Base-by-base conservation (phyloP, 352 stramenopile species). In the Phytophthora brassicae region DNA sequence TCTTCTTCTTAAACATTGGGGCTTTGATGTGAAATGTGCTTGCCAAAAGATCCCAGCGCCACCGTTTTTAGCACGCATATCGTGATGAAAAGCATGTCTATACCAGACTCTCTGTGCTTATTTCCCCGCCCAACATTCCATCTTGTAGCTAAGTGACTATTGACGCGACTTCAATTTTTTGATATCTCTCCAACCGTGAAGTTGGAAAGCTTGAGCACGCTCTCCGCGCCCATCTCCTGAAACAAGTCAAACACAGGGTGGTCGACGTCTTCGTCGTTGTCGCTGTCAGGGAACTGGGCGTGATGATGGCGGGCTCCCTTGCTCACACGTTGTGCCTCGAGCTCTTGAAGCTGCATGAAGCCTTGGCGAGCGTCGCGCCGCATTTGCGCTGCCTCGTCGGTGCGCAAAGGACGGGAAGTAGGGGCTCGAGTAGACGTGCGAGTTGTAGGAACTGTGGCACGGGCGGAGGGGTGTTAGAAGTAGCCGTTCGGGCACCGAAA, bases 171-270 rank as follows among this genome's bases (percentile, higher is more conserved):
- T 7, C 26, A 51, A 1, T 26, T 1, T 6, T n/a, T 31, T 4
- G 26, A 31, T n/a, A 51, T 51, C 44, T 49, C 43, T 14, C 11
- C 23, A 3, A 33, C 22, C 44, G 44, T 41, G 24, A 51, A 51
- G 24, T 51, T 51, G 14, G 22, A 36, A 7, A 51, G 28, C 16
- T 38, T 36, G 14, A 51, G 44, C 14, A 51, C 44, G 24, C 44
- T 29, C 1, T 51, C 44, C 5, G 13, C 9, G 2, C 26, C 24
- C 4, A 51, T 39, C 0, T 22, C 24, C 16, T 19, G 44, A 20
- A 51, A 42, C 11, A n/a, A 42, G 17, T 31, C 46, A 13, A 53
- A 19, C 4, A 53, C 19, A 3, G 46, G 46, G 4, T 53, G 46
- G n/a, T 17, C 26, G 0, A 29, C 28, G n/a, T 52, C 26, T 52